Evolutionary conservation across 768 basidiomycete genomes (phyloP).

Genomic region (Lepiota venenata): DNA sequence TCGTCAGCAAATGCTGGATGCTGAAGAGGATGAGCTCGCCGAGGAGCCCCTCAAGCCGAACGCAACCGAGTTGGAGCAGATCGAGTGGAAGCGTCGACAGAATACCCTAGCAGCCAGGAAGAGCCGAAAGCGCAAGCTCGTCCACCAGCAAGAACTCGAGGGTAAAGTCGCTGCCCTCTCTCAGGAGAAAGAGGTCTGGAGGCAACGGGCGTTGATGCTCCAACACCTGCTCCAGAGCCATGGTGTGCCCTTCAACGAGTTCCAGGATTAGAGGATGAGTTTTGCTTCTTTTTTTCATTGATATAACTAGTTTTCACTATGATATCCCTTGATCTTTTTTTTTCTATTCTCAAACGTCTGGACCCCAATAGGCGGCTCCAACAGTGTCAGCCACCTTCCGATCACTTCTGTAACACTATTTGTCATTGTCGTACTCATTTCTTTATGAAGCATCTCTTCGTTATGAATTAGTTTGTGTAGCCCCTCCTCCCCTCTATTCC

Average conservation of each 20-base stretch:
- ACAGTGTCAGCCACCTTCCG: neutral
- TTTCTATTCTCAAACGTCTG: slow-evolving; percentile 3
- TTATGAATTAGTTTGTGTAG: too few species aligned
- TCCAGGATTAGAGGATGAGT: slow-evolving; percentile 11
- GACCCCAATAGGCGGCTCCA: neutral
- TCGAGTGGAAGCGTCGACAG: slow-evolving; percentile 74
- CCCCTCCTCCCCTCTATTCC: too few species aligned
- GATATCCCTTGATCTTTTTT: slow-evolving; percentile 2
- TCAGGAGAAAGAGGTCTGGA: slow-evolving; percentile 55
- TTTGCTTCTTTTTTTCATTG: neutral
- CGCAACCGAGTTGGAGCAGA: slow-evolving; percentile 55
- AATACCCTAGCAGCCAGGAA: slow-evolving; percentile 81
- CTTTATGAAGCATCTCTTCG: too few species aligned
- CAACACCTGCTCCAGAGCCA: slow-evolving; percentile 38
- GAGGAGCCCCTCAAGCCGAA: slow-evolving; percentile 32
- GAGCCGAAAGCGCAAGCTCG: slow-evolving; percentile 70
- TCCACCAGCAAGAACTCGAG: slow-evolving; percentile 64
- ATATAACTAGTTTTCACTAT: slow-evolving; percentile 1
- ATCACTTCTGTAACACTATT: neutral
- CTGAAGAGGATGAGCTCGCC: slow-evolving; percentile 45
- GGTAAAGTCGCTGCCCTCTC: slow-evolving; percentile 39
- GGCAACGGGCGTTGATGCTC: slow-evolving; percentile 36
- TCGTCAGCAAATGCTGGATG: slow-evolving; percentile 40
- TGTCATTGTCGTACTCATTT: neutral
- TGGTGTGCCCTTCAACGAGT: slow-evolving; percentile 15